phyloP scores from a whole-genome alignment of 2,329 filamentous ascomycete genomes.

The Aspergillus sergii region DNA sequence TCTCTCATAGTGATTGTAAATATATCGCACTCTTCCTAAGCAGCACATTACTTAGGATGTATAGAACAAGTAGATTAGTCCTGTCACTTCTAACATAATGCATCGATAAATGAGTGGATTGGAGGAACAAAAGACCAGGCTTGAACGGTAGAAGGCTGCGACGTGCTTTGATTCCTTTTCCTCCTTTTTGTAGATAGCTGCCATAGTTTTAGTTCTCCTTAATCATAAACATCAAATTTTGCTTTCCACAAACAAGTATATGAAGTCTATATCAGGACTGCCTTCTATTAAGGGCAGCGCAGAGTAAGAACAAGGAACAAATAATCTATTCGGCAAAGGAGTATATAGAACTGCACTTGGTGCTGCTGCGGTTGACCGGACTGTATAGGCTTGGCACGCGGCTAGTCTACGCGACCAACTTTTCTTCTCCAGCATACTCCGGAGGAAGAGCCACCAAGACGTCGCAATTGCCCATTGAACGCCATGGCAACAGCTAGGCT shows the following conservation, averaged over 20 bases:
- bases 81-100: neutral
- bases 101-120: neutral
- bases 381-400: slow-evolving; percentile 23
- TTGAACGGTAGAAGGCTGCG: neutral
- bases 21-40: neutral
- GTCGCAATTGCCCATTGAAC: slow-evolving; percentile 26
- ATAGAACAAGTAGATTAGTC: neutral
- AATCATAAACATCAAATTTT: neutral
- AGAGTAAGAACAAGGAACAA: too few species aligned
- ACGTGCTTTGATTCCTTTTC: neutral
- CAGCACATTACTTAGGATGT: neutral
- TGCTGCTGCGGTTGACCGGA: slow-evolving; percentile 29
- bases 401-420: slow-evolving; percentile 29
- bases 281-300: too few species aligned
- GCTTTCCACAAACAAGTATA: neutral
- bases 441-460: slow-evolving; percentile 18
- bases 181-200: neutral
- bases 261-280: too few species aligned
- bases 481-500: slow-evolving; percentile 49
- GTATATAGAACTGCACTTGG: slow-evolving; percentile 17
- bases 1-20: neutral
- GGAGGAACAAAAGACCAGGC: too few species aligned
- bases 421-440: slow-evolving; percentile 30
- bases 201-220: neutral
- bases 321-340: too few species aligned